phyloP scores from a whole-genome alignment of 768 basidiomycete species.

The Cystobasidium onofrii region DNA sequence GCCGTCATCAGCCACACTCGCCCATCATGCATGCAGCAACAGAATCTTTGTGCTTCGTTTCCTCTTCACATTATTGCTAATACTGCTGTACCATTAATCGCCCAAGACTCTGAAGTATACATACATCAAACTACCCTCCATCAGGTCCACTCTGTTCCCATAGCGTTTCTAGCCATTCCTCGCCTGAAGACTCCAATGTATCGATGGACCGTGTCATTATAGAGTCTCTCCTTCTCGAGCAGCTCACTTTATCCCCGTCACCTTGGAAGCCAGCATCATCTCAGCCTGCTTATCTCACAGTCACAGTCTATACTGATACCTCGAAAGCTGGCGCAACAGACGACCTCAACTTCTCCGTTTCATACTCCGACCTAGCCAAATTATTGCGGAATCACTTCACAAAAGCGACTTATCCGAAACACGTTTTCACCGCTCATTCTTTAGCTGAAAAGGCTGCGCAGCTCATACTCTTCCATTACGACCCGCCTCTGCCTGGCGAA shows the following conservation, averaged over 20 bases:
- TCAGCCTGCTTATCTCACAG: constrained; percentile 16
- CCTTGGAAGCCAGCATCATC: neutral
- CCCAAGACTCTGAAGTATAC: no score
- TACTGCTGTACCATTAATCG: no score
- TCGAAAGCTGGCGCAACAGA: constrained; percentile 29
- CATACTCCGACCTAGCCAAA: constrained; percentile 24
- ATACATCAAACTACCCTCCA: no score
- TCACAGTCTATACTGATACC: constrained; percentile 12
- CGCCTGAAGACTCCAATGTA: neutral
- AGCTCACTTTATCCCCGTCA: constrained; percentile 19
- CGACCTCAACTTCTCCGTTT: constrained; percentile 21
- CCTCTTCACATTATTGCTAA: no score
- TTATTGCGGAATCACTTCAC: constrained; percentile 13
- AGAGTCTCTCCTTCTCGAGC: neutral
- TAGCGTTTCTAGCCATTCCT: neutral
- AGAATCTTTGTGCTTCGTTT: no score
- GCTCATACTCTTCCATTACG: constrained; percentile 4
- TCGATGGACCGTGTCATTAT: constrained; percentile 26
- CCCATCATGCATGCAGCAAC: no score
- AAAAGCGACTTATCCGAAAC: neutral
- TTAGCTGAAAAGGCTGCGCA: constrained; percentile 18
- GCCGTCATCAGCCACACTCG: no score
- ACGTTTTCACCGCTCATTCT: neutral
- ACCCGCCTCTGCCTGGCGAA: constrained; percentile 5
- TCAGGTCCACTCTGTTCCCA: no score